Evolutionary conservation across 1,139 yeast genomes (phyloP).

Genomic region (Kodamaea anthophila): DNA sequence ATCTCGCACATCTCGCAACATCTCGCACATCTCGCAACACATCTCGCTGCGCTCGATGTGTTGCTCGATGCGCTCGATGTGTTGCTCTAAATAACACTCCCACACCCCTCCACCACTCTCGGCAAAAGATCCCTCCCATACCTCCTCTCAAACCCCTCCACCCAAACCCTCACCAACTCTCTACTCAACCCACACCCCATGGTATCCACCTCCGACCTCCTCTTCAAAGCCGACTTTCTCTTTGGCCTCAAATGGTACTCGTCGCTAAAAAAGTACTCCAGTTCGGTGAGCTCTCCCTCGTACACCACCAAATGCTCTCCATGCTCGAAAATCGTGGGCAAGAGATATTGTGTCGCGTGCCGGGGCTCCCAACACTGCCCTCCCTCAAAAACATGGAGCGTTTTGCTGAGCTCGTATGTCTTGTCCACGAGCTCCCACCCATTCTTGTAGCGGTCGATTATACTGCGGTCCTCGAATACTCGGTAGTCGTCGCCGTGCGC

Average conservation of each 20-base stretch:
- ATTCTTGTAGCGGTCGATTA: constrained; percentile 15
- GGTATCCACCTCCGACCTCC: constrained; percentile 7
- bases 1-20: too few species aligned
- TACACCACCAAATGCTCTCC: constrained; percentile 7
- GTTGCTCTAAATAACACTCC: too few species aligned
- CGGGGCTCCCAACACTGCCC: constrained; percentile 16
- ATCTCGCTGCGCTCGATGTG: too few species aligned
- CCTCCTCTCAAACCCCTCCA: constrained; percentile 13
- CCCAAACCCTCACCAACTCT: constrained; percentile 19
- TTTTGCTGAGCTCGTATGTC: constrained; percentile 9
- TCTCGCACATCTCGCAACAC: too few species aligned
- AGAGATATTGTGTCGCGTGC: constrained; percentile 13
- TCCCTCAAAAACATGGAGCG: constrained; percentile 5
- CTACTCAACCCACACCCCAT: constrained; percentile 11
- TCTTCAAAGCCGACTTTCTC: constrained; percentile 15
- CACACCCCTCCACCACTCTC: constrained; percentile 7
- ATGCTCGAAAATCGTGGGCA: constrained; percentile 16
- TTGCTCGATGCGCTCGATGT: too few species aligned
- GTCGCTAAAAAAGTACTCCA: constrained; percentile 11
- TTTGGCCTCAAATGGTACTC: constrained; percentile 15
- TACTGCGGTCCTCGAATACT: constrained; percentile 10
- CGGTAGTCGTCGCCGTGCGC: constrained; percentile 12
- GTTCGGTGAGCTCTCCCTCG: constrained; percentile 8
- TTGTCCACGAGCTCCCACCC: constrained; percentile 19
- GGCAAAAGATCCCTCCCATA: constrained; percentile 10